Evolutionary conservation across 176 grass and related monocot species (phyloP).

Genomic region (Eragrostis nindensis): DNA sequence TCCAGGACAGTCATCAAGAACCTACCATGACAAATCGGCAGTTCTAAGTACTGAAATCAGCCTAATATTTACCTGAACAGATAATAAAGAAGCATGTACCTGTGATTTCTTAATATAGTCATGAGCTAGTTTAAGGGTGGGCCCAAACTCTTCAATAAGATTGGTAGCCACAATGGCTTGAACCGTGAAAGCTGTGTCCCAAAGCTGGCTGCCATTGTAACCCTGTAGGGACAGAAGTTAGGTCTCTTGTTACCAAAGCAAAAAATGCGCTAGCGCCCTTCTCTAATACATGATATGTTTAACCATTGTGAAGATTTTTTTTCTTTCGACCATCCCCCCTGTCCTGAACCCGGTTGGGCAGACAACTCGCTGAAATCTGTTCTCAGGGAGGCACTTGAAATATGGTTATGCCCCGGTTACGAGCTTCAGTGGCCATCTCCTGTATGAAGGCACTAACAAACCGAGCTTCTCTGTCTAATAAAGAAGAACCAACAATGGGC

Average conservation of each 20-base stretch:
- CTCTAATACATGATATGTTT: background rate
- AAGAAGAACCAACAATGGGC: too few relatives aligned
- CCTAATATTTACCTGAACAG: slow-evolving; percentile 5
- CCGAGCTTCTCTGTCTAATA: too few relatives aligned
- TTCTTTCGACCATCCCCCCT: too few relatives aligned
- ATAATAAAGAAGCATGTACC: slow-evolving; percentile 42
- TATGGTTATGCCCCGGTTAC: too few relatives aligned
- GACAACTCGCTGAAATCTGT: too few relatives aligned
- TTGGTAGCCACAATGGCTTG: slow-evolving; percentile 78
- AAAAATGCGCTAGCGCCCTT: too few relatives aligned
- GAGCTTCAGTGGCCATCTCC: too few relatives aligned
- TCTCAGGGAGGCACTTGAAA: too few relatives aligned
- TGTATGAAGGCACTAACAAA: too few relatives aligned
- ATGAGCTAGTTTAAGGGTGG: slow-evolving; percentile 72
- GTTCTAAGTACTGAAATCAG: slow-evolving; percentile 9
- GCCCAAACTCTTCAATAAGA: slow-evolving; percentile 66
- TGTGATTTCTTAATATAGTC: slow-evolving; percentile 73
- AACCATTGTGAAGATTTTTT: too few relatives aligned
- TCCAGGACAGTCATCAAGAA: slow-evolving; percentile 79
- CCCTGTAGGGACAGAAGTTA: slow-evolving; percentile 49
- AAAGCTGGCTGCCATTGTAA: slow-evolving; percentile 90
- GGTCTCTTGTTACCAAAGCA: background rate
- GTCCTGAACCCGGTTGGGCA: too few relatives aligned
- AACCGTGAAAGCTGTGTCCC: slow-evolving; percentile 89
- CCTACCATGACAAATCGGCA: slow-evolving; percentile 52